Percentiles rank a stretch among this genome's conserved stretches.
These are phyloP conservation scores for Pseudocercospora ulei DNA, from an alignment of 2,329 filamentous ascomycete species.

Conservation along the genomic window DNA sequence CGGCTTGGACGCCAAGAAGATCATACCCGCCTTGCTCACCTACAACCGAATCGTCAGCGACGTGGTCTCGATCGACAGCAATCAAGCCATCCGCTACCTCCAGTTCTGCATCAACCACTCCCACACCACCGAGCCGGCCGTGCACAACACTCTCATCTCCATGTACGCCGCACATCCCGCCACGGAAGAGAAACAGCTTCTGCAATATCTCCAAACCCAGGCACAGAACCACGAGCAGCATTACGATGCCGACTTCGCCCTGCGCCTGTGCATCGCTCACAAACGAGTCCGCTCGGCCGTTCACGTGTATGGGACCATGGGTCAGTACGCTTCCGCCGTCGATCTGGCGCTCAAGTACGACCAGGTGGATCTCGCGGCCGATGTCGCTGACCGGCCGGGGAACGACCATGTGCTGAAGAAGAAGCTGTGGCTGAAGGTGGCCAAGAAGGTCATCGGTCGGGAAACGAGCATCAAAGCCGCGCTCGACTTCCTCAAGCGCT, in stretches of 20 bases:
- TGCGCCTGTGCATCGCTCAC: constrained; percentile 90
- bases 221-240: constrained; percentile 61
- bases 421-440: constrained; percentile 89
- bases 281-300: constrained; percentile 88
- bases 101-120: constrained; percentile 86
- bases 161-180: constrained; percentile 84
- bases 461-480: constrained; percentile 74
- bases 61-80: constrained; percentile 55
- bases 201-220: constrained; percentile 84
- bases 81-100: constrained; percentile 88
- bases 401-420: constrained; percentile 69
- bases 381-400: constrained; percentile 77
- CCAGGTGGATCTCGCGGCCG: constrained; percentile 78
- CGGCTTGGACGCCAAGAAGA: constrained; percentile 70
- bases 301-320: constrained; percentile 95
- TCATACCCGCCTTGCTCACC: constrained; percentile 87
- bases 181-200: constrained; percentile 70
- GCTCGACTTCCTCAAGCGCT: constrained; percentile 85
- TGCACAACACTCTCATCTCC: constrained; percentile 94
- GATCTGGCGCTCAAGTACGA: constrained; percentile 83
- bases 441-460: constrained; percentile 82
- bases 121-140: constrained; percentile 67
- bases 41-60: constrained; percentile 65
- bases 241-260: constrained; percentile 92
- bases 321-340: constrained; percentile 84